Base-by-base conservation (phyloP, 1,139 yeast species). In the Yamadazyma aaseri region DNA sequence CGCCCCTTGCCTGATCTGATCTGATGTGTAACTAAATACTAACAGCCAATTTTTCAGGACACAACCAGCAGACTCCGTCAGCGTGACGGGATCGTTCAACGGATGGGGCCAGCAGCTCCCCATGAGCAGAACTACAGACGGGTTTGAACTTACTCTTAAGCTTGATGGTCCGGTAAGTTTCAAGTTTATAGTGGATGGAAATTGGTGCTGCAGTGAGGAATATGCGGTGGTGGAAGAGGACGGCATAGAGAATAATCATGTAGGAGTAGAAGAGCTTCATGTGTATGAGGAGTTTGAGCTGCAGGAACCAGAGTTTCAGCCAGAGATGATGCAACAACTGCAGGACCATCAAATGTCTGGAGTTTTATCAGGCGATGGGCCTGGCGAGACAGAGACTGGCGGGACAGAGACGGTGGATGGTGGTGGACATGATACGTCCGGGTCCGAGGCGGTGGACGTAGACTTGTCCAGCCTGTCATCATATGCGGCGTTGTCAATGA, bases 11-110 rank as follows among this genome's bases (percentile, higher is more conserved):
- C n/a, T n/a, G n/a, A n/a, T n/a, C n/a, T 22, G 12, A 22, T 8
- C 12, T 22, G 25, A 22, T 22, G 13, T 22, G n/a, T 17, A 17
- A 23, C 28, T 29, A 29, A 29, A 22, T 9, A 8, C n/a, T n/a
- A n/a, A n/a, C n/a, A n/a, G n/a, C n/a, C n/a, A n/a, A n/a, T n/a
- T n/a, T 7, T 14, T 29, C 12, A 29, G 32, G 32, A 13, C 17
- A 6, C 28, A 18, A 9, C 5, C 15, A 5, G 27, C 32, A 10
- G 12, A 17, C 4, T 29, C 61, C 5, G 60, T 69, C 20, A 58
- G 58, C 29, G 60, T 69, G 21, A 69, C 75, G 3, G 76, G 76
- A 4, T 60, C 52, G 37, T 70, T 69, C 44, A 73, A 69, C 39
- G 45, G 60, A 34, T 70, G 76, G 60, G 12, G 48, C 55, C 36